Percentiles rank a stretch among this genome's conserved stretches.
Conservation (phyloP, 176 grass and related monocot genomes). For the Alopecurus myosuroides region DNA sequence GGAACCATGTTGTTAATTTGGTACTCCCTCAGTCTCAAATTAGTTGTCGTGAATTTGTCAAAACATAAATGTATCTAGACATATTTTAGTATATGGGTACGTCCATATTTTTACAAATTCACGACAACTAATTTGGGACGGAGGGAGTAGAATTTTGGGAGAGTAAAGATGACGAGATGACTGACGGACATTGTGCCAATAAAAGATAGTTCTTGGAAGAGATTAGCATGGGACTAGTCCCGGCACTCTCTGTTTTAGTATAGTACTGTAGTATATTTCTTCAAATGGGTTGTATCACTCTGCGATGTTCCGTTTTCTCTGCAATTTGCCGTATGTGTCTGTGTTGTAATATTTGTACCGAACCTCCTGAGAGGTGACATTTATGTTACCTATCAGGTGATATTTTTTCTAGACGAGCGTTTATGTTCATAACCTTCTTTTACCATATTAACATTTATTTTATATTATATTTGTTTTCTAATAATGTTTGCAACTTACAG, state of each 20-base stretch:
- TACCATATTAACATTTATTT: neutral
- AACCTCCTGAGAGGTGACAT: neutral
- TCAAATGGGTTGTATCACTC: neutral
- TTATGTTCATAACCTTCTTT: neutral
- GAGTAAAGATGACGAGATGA: neutral
- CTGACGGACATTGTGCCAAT: neutral
- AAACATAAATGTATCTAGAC: too few species aligned
- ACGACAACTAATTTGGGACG: too few species aligned
- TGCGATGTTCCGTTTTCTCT: neutral
- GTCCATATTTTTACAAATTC: too few species aligned
- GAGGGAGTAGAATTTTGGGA: neutral
- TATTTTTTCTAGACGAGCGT: neutral
- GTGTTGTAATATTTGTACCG: neutral
- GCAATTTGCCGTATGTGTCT: neutral
- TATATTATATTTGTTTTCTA: neutral
- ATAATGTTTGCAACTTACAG: conserved; percentile 26
- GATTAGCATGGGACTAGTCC: neutral
- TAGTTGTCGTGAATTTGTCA: too few species aligned
- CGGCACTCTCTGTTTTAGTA: neutral
- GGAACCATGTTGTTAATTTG: neutral
- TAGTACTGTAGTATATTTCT: neutral
- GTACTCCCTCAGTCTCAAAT: too few species aligned
- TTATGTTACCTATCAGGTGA: neutral
- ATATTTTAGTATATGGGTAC: too few species aligned
- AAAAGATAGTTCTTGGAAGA: neutral